Percentiles rank a stretch among this genome's conserved stretches.
Conservation (phyloP, 2,329 filamentous ascomycete genomes). For the Penicillium janthinellum region DNA sequence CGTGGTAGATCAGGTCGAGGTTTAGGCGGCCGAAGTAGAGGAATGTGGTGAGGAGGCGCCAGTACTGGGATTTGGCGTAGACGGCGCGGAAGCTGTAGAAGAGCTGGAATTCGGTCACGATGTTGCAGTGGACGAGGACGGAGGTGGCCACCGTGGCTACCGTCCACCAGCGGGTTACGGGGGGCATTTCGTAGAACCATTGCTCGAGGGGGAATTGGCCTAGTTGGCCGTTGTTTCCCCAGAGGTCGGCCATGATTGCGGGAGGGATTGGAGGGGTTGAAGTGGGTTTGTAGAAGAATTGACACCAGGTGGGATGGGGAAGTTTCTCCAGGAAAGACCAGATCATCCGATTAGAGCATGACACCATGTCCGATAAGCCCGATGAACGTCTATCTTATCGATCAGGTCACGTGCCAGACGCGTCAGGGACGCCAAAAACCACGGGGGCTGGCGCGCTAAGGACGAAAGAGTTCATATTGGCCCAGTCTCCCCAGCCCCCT, state of each 20-base stretch:
- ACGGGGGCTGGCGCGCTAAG: constrained; percentile 19
- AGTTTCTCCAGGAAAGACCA: constrained; percentile 5
- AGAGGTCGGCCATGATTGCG: constrained; percentile 45
- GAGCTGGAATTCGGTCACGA: constrained; percentile 89
- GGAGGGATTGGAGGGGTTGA: neutral
- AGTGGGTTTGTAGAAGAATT: neutral
- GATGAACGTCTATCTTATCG: constrained; percentile 1
- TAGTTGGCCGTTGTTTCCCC: constrained; percentile 49
- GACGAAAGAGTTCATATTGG: constrained; percentile 19
- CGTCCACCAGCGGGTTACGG: constrained; percentile 96
- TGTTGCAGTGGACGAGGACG: constrained; percentile 86
- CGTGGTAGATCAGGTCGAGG: constrained; percentile 92
- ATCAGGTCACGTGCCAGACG: constrained; percentile 20
- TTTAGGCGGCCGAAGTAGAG: constrained; percentile 95
- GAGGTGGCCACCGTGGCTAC: constrained; percentile 86
- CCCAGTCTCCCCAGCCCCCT: constrained; percentile 16
- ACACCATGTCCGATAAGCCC: neutral
- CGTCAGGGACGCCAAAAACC: constrained; percentile 20
- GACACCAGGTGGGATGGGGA: neutral
- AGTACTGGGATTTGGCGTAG: constrained; percentile 93
- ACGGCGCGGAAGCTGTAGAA: constrained; percentile 96
- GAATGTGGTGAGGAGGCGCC: constrained; percentile 94
- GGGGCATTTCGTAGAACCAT: constrained; percentile 99
- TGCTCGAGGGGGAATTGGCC: constrained; percentile 80
- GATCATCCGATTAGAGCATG: constrained; percentile 4